Conservation (phyloP, 768 basidiomycete species). For the Mrakia frigida region DNA sequence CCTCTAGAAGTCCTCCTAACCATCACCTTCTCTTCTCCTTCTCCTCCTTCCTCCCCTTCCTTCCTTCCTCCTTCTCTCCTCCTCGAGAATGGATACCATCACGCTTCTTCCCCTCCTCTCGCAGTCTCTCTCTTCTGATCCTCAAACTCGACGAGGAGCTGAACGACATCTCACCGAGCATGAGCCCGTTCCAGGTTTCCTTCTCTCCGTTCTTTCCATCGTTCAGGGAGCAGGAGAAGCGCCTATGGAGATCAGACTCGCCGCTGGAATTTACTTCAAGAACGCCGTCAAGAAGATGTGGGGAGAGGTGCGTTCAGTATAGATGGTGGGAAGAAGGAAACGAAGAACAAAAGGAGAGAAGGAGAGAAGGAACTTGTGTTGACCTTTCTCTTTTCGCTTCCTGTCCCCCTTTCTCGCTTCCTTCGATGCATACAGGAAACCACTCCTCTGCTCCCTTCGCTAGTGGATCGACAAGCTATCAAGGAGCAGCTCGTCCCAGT, state of each 20-base stretch:
- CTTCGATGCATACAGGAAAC: slow-evolving; percentile 12
- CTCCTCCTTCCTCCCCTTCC: not conserved
- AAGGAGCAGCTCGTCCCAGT: slow-evolving; percentile 76
- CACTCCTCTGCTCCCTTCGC: slow-evolving; percentile 24
- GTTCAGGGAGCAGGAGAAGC: slow-evolving; percentile 59
- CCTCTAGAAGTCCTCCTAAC: not conserved
- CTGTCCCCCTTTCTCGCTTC: not conserved
- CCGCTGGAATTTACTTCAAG: slow-evolving; percentile 86
- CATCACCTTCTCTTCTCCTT: not conserved
- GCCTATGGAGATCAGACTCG: slow-evolving; percentile 67
- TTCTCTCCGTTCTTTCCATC: slow-evolving; percentile 69
- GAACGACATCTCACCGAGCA: slow-evolving; percentile 67
- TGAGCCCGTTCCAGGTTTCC: slow-evolving; percentile 70
- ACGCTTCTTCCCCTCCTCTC: slow-evolving; percentile 44
- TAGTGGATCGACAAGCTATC: slow-evolving; percentile 64
- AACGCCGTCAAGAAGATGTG: slow-evolving; percentile 81
- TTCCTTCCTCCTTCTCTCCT: not conserved
- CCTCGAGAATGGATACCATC: slow-evolving; percentile 29
- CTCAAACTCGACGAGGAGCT: slow-evolving; percentile 67
- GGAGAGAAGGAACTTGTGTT: not conserved
- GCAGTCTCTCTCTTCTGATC: slow-evolving; percentile 66
- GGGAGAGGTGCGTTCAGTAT: slow-evolving; percentile 70
- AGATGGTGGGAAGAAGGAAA: too few relatives aligned
- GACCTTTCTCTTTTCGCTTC: slow-evolving; percentile 1
- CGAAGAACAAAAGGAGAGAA: not conserved